Conservation (phyloP, 192 early-diverging fungal species). For the Allomyces macrogynus region DNA sequence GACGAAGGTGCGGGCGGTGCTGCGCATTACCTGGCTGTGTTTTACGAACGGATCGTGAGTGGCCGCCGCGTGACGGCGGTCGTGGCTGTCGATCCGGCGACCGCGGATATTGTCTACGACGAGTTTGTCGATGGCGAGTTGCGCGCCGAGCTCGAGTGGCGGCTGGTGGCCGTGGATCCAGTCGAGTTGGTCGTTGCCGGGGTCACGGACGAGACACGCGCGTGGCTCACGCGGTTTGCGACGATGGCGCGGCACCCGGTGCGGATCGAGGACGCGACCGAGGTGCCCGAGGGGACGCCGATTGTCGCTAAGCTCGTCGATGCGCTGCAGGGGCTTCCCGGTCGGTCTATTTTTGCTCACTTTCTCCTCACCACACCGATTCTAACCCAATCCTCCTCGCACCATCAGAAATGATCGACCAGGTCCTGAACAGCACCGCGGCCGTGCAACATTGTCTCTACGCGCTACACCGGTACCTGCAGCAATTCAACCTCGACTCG, state of each 20-base stretch:
- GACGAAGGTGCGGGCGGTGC: conserved; percentile 4
- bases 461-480: conserved; percentile 35
- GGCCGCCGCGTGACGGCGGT: conserved; percentile 23
- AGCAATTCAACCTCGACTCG: conserved; percentile 21
- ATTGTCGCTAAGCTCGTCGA: too few species aligned
- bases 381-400: too few species aligned
- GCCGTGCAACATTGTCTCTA: conserved; percentile 20
- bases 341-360: too few species aligned
- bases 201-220: too few species aligned
- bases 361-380: too few species aligned
- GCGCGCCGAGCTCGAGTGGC: conserved; percentile 45
- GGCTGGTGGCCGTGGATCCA: conserved; percentile 40
- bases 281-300: too few species aligned
- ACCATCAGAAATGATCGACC: conserved; percentile 8
- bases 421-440: conserved; percentile 13
- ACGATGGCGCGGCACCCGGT: too few species aligned
- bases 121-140: conserved; percentile 38
- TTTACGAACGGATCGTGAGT: conserved; percentile 4
- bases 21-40: too few species aligned
- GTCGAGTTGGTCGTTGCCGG: conserved; percentile 37
- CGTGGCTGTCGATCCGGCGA: conserved; percentile 39
- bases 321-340: too few species aligned
- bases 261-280: too few species aligned
- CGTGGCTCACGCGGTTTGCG: too few species aligned
- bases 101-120: conserved; percentile 53